phyloP scores from a whole-genome alignment of 768 basidiomycete genomes.

The Dioszegia hungarica region DNA sequence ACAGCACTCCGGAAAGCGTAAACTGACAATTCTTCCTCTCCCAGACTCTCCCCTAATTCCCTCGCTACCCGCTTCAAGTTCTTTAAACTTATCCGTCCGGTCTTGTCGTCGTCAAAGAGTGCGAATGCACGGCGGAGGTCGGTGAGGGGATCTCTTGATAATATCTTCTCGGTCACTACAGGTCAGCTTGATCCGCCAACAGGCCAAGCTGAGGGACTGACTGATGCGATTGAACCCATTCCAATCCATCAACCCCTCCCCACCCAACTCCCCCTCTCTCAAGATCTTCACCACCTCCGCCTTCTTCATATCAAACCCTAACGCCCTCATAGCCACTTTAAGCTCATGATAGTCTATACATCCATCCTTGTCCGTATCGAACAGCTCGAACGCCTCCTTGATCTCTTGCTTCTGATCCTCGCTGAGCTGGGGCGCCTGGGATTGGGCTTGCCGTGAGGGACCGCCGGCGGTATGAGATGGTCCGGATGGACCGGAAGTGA shows the following conservation, averaged over 20 bases:
- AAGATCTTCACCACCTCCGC: slow-evolving; percentile 93
- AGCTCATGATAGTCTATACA: slow-evolving; percentile 95
- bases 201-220: slow-evolving; percentile 49
- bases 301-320: slow-evolving; percentile 98
- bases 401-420: slow-evolving; percentile 76
- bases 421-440: slow-evolving; percentile 22
- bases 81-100: slow-evolving; percentile 85
- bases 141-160: slow-evolving; percentile 90
- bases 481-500: not conserved
- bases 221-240: slow-evolving; percentile 93
- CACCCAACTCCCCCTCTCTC: slow-evolving; percentile 63
- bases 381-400: slow-evolving; percentile 97
- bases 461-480: not conserved
- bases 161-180: slow-evolving; percentile 87
- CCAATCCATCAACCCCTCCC: slow-evolving; percentile 69
- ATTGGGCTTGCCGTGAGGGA: not conserved
- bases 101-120: slow-evolving; percentile 92
- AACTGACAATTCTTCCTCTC: slow-evolving; percentile 90
- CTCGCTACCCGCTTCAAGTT: slow-evolving; percentile 91
- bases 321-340: slow-evolving; percentile 95
- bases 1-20: not conserved
- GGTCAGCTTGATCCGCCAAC: not conserved
- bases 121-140: slow-evolving; percentile 95
- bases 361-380: slow-evolving; percentile 98
- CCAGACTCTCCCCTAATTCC: slow-evolving; percentile 89